Evolutionary conservation across 2,329 filamentous ascomycete species (phyloP).

Genomic region (Colletotrichum sp.): DNA sequence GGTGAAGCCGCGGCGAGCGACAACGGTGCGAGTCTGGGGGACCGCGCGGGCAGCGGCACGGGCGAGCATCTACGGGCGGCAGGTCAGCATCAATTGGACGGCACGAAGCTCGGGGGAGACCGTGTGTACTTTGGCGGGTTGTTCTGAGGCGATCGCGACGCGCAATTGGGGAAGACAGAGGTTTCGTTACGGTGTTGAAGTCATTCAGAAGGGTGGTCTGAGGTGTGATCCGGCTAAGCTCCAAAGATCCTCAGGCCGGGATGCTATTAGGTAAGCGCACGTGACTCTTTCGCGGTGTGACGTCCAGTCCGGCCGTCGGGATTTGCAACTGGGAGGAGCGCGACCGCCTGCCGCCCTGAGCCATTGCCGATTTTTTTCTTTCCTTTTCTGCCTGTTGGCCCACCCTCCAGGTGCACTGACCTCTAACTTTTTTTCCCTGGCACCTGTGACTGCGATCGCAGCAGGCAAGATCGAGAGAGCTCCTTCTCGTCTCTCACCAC

Average conservation of each 20-base stretch:
- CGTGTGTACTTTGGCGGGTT: conserved; percentile 8
- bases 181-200: conserved; percentile 17
- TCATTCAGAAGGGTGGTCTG: conserved; percentile 21
- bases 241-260: conserved; percentile 1
- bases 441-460: neutral
- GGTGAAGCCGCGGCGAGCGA: conserved; percentile 93
- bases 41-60: conserved; percentile 67
- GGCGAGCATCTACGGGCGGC: conserved; percentile 76
- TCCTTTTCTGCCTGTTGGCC: neutral
- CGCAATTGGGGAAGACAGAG: conserved; percentile 10
- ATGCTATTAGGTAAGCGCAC: conserved; percentile 7
- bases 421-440: neutral
- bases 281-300: neutral
- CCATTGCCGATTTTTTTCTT: neutral
- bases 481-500: neutral
- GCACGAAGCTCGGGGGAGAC: neutral
- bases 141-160: conserved; percentile 4
- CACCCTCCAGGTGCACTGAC: neutral
- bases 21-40: conserved; percentile 66
- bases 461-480: conserved; percentile 1
- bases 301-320: neutral
- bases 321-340: neutral
- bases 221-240: conserved; percentile 14
- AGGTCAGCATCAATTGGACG: conserved; percentile 42
- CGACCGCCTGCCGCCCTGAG: conserved; percentile 5